Conservation (phyloP, 345 rosid genomes). For the Hirschfeldia incana region DNA sequence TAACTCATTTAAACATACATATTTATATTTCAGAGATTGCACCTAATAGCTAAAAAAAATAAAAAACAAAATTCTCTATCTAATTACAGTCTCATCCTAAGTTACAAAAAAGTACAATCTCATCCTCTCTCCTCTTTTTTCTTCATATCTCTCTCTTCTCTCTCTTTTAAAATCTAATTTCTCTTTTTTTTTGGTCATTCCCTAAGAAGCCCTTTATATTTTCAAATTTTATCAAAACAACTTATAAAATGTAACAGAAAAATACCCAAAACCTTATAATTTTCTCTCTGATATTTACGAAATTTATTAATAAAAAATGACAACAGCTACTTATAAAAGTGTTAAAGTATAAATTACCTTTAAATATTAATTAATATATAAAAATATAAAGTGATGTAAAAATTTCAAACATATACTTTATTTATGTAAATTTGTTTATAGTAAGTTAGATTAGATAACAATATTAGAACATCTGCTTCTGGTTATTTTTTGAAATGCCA, state of each 20-base stretch:
- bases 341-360: not conserved
- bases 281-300: not conserved
- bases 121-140: too few species aligned
- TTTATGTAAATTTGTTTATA: not conserved
- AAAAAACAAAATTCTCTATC: too few species aligned
- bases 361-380: not conserved
- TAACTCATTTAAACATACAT: not conserved
- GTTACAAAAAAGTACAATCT: too few species aligned
- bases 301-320: not conserved
- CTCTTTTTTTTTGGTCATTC: too few species aligned
- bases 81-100: too few species aligned
- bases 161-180: too few species aligned
- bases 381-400: not conserved
- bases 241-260: not conserved
- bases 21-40: not conserved
- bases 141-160: too few species aligned
- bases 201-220: too few species aligned
- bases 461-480: not conserved
- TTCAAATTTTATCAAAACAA: too few species aligned
- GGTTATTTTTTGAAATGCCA: not conserved
- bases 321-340: not conserved
- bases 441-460: not conserved
- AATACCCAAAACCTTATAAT: not conserved
- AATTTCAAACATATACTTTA: not conserved
- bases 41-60: too few species aligned